Base-by-base conservation (phyloP, 148 eudicot genomes). In the Limonium bicolor region DNA sequence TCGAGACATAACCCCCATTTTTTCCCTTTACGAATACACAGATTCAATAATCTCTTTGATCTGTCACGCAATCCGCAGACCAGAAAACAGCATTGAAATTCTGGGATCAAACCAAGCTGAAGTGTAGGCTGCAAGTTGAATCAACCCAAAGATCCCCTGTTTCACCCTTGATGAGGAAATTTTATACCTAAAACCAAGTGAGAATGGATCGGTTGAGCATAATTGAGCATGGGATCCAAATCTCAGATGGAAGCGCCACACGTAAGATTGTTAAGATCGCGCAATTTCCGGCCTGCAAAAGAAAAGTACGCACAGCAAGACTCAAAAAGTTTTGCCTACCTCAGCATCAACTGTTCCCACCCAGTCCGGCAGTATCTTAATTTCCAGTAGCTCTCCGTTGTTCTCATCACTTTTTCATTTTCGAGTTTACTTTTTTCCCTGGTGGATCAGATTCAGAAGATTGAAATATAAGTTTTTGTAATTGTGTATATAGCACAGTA, bases 1-100 rank as follows among this genome's bases (percentile, higher is more conserved):
- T 53, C 95, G 74, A 33, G 95, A 85, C 83, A 85, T 77, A 64
- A 80, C 86, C 74, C 95, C 95, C 95, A 85, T 85, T 53, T 18
- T 43, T 25, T 31, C 48, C 48, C 11, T 20, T 43, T 25, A 10
- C 48, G 27, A 13, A 13, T 25, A 18, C 48, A 43, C 30, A 24
- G 31, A 43, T 24, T 43, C 48, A 25, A 43, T 8, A 24, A 31
- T 20, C 11, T 25, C 18, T 31, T 23, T 24, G n/a, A 23, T 23
- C 30, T 24, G 20, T 20, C 30, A 25, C 29, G 19, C 24, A 43
- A 2, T 13, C 14, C 8, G 4, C 30, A 20, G 29, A 43, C 24
- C 7, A 20, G 6, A 14, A 25, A 14, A 5, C 31, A 10, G 11
- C 30, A 13, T 23, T 3, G 10, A 43, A 25, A 25, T 24, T 12